Evolutionary conservation across 306 rosid species (phyloP).

Genomic region (Corylus heterophylla): DNA sequence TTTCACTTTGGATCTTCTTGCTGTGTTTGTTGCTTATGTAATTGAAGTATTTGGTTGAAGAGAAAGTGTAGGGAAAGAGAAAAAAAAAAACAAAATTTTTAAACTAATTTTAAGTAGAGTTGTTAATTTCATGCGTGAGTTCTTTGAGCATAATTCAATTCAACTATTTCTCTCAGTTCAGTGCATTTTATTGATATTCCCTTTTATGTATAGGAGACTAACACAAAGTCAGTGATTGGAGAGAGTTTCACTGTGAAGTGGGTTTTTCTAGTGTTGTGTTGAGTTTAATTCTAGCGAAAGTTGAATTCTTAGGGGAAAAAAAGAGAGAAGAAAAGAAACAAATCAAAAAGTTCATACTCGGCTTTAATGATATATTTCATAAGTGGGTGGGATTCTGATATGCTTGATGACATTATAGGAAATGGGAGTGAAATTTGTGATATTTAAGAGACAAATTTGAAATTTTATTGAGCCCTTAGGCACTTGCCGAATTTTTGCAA

Average conservation of each 20-base stretch:
- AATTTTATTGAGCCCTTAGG: background rate
- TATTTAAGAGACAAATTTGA: background rate
- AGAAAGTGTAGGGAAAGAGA: background rate
- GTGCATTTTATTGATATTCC: background rate
- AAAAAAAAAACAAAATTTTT: background rate
- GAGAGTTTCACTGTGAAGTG: background rate
- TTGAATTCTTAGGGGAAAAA: too few species aligned
- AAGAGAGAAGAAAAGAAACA: too few species aligned
- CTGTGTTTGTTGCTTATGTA: background rate
- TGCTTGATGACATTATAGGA: background rate
- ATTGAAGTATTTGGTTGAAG: background rate
- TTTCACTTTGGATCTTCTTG: background rate
- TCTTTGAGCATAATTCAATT: background rate
- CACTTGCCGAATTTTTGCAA: background rate
- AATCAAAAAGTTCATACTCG: background rate
- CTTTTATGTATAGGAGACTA: background rate
- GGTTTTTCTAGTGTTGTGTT: background rate
- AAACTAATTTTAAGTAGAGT: background rate
- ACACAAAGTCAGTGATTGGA: background rate
- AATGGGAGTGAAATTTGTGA: background rate
- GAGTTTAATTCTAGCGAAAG: background rate
- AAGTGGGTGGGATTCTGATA: background rate
- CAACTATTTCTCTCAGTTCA: background rate
- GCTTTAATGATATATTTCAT: background rate
- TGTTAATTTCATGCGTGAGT: background rate